Evolutionary conservation across 2,329 filamentous ascomycete species (phyloP), one percentile per base, ranked within the genome.

Genomic region (Fonsecaea multimorphosa): DNA sequence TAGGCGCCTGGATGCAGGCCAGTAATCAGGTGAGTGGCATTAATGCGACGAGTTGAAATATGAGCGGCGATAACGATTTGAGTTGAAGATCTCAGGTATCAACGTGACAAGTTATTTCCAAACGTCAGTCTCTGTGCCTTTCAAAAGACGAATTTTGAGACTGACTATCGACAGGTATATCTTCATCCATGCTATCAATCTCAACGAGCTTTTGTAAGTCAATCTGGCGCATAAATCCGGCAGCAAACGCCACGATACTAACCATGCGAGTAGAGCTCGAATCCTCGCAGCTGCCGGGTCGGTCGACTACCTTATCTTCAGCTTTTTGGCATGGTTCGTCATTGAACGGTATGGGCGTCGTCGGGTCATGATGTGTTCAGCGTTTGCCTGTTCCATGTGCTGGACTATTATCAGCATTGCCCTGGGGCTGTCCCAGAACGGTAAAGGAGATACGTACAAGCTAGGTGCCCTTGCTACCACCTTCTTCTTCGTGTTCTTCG

Each of bases 281-380:
- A 78, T 83, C 22, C 73, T 83, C 7, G 76, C 80, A 3, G 80
- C 79, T 0, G 82, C 81, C 9, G 82, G 82, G 1, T 80, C 76
- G 1, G 76, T 82, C 22, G 80, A 81, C 44, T 83, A 83, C 65
- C 74, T 82, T 1, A 68, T 83, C 36, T 82, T 81, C 67, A 76
- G 78, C 6, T 80, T 72, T 61, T 72, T 75, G 64, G 79, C 72
- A 52, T 83, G 76, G 73, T 81, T 83, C 58, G 76, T 82, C 3
- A 80, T 84, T 64, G 82, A 84, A 63, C 74, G 80, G 5, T 82
- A 78, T 64, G 82, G 82, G 2, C 77, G 83, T 9, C 77, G 82
- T 9, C 80, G 78, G 57, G 76, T 83, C 54, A 82, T 84, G 81
- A 82, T 84, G 76, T 72, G 72, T 19, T 81, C 78, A 5, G 79